Evolutionary conservation across 2,329 filamentous ascomycete genomes (phyloP).

Genomic region (Pseudogymnoascus sp.): DNA sequence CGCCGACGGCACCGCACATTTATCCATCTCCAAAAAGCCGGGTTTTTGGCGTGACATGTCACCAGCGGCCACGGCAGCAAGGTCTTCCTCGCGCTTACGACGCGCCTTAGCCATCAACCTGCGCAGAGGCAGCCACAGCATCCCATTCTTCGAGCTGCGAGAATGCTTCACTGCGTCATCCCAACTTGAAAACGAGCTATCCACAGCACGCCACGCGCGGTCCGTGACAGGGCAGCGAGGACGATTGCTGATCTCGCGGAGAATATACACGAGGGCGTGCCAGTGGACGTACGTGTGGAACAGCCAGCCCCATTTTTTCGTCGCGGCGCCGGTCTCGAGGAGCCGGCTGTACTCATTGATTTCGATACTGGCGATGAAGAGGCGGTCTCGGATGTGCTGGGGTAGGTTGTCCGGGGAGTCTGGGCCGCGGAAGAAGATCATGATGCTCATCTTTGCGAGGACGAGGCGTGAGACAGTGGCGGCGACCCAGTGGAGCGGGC

Average conservation of each 20-base stretch:
- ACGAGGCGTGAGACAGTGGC: conserved; percentile 35
- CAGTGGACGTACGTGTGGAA: conserved; percentile 37
- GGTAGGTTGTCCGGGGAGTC: conserved; percentile 25
- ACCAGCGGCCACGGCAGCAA: conserved; percentile 22
- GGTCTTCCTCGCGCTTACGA: conserved; percentile 43
- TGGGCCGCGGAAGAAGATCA: conserved; percentile 27
- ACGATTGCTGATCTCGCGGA: conserved; percentile 32
- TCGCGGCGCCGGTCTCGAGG: conserved; percentile 31
- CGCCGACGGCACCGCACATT: not conserved
- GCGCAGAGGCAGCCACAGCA: conserved; percentile 55
- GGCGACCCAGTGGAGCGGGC: conserved; percentile 43
- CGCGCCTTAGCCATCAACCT: conserved; percentile 53
- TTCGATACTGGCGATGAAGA: conserved; percentile 34
- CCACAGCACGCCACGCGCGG: conserved; percentile 34
- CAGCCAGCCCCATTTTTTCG: conserved; percentile 36
- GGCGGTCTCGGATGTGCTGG: conserved; percentile 29
- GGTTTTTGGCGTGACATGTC: conserved; percentile 8
- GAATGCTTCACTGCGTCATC: conserved; percentile 18
- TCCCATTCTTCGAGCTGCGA: conserved; percentile 38
- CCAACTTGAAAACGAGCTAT: conserved; percentile 26
- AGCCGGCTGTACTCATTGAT: conserved; percentile 34
- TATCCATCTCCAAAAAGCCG: not conserved
- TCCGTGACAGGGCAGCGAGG: conserved; percentile 32
- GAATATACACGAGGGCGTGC: conserved; percentile 37
- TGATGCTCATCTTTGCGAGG: conserved; percentile 33